Evolutionary conservation across 805 yeast genomes (phyloP), one percentile per base, ranked within the genome.

Genomic region (Wickerhamiella hasegawae): DNA sequence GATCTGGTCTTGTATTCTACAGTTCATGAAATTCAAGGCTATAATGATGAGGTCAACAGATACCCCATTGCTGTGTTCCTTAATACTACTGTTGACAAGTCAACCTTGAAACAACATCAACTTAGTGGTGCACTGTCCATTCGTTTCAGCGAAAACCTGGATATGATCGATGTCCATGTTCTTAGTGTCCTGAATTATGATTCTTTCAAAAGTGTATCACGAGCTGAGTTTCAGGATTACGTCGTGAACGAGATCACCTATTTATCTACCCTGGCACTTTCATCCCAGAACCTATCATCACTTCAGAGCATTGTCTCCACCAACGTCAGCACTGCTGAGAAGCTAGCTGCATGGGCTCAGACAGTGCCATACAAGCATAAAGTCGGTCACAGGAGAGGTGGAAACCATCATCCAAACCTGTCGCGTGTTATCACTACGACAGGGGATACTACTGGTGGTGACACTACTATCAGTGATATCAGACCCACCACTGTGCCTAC

Each of bases 31-130:
- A 27, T 52, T 9, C 45, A 48, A 18, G 57, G 55, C 19, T 59
- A 59, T 36, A 28, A 32, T 4, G 40, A 44, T 17, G 63, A 59
- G 41, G 33, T 38, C 9, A 53, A 54, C 19, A 54, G 71, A 44
- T 71, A 87, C 0, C 74, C 75, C 2, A 63, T 80, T 40, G 71
- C 74, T 0, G 50, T 85, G 14, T 71, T 79, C 41, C 60, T 85
- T 42, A 84, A 82, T 48, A 60, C 66, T 43, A 53, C 63, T 3
- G 59, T 68, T 5, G 59, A 63, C 42, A 24, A 47, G 27, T 37
- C 54, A 3, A 29, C 62, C 25, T 45, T 77, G 36, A 47, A 50
- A 4, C 45, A 52, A 14, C 45, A 63, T 27, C 49, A 57, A 12
- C 50, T 73, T 15, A 62, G 58, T 37, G 60, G 68, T 3, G 71